Percentiles rank a stretch among this genome's conserved stretches.
Conservation (phyloP, 257 asterid genomes). For the Gardenia jasminoides region DNA sequence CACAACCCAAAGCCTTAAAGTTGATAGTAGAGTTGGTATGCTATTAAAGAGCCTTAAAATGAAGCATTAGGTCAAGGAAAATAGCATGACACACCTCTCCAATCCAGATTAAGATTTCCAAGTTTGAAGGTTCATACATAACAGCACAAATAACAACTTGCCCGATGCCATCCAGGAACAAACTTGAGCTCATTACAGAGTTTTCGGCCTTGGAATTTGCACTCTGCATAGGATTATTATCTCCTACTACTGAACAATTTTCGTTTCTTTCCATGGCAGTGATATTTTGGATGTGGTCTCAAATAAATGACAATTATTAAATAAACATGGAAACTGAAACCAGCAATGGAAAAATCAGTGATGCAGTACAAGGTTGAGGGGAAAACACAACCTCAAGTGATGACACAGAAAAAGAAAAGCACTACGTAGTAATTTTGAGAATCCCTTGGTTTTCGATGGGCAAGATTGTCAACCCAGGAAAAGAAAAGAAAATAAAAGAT, state of each 20-base stretch:
- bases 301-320: background rate
- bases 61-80: no score
- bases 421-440: background rate
- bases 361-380: background rate
- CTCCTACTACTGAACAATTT: slow-evolving; percentile 29
- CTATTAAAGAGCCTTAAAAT: no score
- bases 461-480: slow-evolving; percentile 9
- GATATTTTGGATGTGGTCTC: background rate
- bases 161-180: slow-evolving; percentile 66
- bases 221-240: slow-evolving; percentile 32
- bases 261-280: slow-evolving; percentile 48
- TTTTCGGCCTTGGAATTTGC: slow-evolving; percentile 33
- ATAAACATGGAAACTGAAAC: background rate
- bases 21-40: no score
- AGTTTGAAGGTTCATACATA: no score
- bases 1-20: no score
- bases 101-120: no score
- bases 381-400: no score
- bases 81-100: no score
- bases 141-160: no score
- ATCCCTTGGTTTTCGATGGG: background rate
- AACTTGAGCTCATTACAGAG: slow-evolving; percentile 45
- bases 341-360: background rate
- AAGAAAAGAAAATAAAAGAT: no score
- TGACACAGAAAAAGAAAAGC: background rate